phyloP scores from a whole-genome alignment of 2,329 filamentous ascomycete genomes.

The Alternaria infectoria region DNA sequence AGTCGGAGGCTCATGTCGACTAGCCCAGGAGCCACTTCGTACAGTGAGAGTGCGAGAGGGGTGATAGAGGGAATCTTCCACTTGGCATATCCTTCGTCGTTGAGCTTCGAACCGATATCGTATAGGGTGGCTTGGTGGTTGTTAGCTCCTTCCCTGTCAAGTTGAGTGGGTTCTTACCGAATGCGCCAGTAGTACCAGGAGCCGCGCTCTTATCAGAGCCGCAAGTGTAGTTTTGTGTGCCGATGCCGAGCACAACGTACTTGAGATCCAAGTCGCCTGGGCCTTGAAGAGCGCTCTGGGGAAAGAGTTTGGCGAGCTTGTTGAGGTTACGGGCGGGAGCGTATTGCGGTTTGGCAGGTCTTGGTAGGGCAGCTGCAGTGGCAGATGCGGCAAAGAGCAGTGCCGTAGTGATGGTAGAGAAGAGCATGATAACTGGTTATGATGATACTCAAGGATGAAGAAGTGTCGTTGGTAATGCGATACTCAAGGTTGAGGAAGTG shows the following conservation, averaged over 20 bases:
- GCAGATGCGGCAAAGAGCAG: constrained; percentile 26
- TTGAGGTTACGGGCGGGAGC: constrained; percentile 27
- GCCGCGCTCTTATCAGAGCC: constrained; percentile 28
- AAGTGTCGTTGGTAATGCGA: not conserved
- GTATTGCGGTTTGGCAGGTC: constrained; percentile 17
- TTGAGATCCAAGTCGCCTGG: constrained; percentile 47
- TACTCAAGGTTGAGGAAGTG: not conserved
- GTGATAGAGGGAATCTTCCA: constrained; percentile 44
- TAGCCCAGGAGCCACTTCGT: constrained; percentile 17
- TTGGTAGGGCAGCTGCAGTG: constrained; percentile 23
- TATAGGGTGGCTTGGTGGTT: constrained; percentile 39
- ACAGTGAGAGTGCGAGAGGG: constrained; percentile 41
- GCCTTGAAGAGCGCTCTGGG: constrained; percentile 36
- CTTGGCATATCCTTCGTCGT: constrained; percentile 34
- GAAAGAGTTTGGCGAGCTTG: constrained; percentile 35
- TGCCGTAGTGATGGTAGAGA: constrained; percentile 32
- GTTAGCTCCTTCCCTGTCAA: constrained; percentile 12
- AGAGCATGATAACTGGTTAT: constrained; percentile 33
- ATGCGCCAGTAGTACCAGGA: constrained; percentile 42
- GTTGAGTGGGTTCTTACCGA: constrained; percentile 29
- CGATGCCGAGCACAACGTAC: constrained; percentile 56
- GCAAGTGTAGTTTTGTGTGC: constrained; percentile 62
- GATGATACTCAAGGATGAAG: not conserved
- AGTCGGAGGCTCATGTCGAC: constrained; percentile 36
- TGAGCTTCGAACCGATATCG: constrained; percentile 43